Evolutionary conservation across 768 basidiomycete genomes (phyloP), one percentile per base, ranked within the genome.

Genomic region (Panus rudis): DNA sequence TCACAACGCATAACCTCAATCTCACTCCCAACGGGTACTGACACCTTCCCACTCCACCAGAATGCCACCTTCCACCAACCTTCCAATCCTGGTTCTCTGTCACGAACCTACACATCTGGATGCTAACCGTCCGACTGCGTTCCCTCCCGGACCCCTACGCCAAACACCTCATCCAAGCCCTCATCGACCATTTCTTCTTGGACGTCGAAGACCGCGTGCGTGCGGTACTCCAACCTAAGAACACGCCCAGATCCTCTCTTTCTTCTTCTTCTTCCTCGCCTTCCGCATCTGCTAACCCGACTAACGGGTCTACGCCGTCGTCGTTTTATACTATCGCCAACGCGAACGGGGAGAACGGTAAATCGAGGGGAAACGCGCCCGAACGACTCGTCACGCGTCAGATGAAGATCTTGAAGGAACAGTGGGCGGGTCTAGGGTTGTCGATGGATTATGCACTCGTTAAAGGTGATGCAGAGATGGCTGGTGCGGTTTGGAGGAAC

Each of bases 51-150:
- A 13, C 17, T 23, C 16, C 4, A 17, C 0, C 53, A 96, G 93
- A 78, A 47, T 94, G 88, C 55, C 72, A 71, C 46, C 72, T 97
- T 5, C 92, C 93, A 8, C 84, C 84, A 11, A 96, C 94, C 0
- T 96, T 94, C 63, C 93, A 97, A 56, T 89, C 94, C 13, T 97
- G 92, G 88, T 97, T 97, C 66, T 89, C 88, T 4, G 67, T 96
- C 39, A 90, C 90, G 22, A 92, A 93, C 51, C 71, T 97, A 22
- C 92, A 98, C 63, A 70, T 97, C 37, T 93, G 92, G 85, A 70
- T 97, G 51, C 78, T 93, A 39, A 84, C 84, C 14, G 85, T 88
- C 41, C 85, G 93, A 19, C 73, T 96, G 8, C 89, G 94, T 17
- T 79, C 87, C 0, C 77, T 97, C 10, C 91, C 83, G 2, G 57